A percentile compares a stretch with the other conserved stretches of the same genome.
phyloP scores from a whole-genome alignment of 805 yeast genomes.

The Yamadazyma sp. region DNA sequence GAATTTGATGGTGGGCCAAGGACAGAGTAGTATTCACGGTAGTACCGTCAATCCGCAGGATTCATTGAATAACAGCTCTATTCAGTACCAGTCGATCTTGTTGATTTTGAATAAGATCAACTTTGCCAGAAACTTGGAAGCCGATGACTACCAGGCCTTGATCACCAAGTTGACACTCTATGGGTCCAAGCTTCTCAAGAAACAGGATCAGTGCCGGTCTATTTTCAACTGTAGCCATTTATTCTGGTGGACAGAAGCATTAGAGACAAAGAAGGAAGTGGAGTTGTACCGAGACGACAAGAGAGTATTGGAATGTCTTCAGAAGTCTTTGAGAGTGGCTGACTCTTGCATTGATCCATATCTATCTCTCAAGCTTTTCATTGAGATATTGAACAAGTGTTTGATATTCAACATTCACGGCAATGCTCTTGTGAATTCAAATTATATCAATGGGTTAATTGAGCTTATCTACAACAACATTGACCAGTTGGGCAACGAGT shows the following conservation, averaged over 20 bases:
- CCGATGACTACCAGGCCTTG: constrained; percentile 75
- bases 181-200: constrained; percentile 84
- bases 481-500: constrained; percentile 40
- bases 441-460: constrained; percentile 81
- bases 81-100: constrained; percentile 50
- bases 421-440: constrained; percentile 63
- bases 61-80: constrained; percentile 45
- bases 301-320: constrained; percentile 87
- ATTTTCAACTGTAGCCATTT: constrained; percentile 85
- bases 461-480: constrained; percentile 74
- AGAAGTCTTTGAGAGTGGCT: constrained; percentile 83
- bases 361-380: constrained; percentile 76
- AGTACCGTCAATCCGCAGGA: constrained; percentile 32
- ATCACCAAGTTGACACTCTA: constrained; percentile 84
- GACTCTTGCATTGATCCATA: constrained; percentile 87
- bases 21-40: constrained; percentile 3
- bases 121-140: constrained; percentile 43
- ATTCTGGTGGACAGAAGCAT: constrained; percentile 84
- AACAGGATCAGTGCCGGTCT: constrained; percentile 93
- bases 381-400: constrained; percentile 86
- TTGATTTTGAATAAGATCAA: constrained; percentile 47
- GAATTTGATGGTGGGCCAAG: constrained; percentile 30
- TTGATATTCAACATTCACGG: constrained; percentile 84
- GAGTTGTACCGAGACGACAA: constrained; percentile 49
- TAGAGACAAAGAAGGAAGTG: constrained; percentile 27